Evolutionary conservation across 2,329 filamentous ascomycete genomes (phyloP).

Genomic region (Aureobasidium sp.): DNA sequence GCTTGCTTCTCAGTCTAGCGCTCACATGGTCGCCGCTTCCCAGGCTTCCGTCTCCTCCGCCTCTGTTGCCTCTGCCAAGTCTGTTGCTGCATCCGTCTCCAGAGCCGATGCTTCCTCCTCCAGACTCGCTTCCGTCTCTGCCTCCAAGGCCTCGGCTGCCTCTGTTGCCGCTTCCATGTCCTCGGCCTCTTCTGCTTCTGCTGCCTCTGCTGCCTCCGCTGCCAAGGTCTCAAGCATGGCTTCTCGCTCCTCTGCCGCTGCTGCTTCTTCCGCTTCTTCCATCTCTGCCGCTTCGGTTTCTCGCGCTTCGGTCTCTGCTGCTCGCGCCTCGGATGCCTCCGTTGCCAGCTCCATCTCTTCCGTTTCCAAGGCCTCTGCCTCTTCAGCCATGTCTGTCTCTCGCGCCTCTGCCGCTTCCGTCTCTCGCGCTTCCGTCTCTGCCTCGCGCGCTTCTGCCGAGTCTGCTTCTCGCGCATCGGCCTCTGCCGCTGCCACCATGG

Average conservation of each 20-base stretch:
- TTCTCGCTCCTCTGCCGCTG: not conserved
- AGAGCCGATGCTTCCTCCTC: not conserved
- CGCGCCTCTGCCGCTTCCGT: not conserved
- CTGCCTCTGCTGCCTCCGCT: not conserved
- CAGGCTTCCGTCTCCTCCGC: slow-evolving; percentile 4
- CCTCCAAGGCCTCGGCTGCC: slow-evolving; percentile 13
- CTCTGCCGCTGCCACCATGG: not conserved
- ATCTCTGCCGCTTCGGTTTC: slow-evolving; percentile 1
- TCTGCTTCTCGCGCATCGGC: slow-evolving; percentile 7
- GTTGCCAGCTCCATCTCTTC: not conserved
- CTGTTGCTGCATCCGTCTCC: not conserved
- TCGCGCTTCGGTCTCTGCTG: slow-evolving; percentile 9
- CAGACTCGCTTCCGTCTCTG: slow-evolving; percentile 6
- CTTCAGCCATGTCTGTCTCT: not conserved
- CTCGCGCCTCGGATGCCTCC: not conserved
- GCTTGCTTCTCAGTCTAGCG: slow-evolving; percentile 2
- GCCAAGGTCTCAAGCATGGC: slow-evolving; percentile 3
- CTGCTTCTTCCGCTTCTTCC: not conserved
- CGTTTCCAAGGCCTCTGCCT: slow-evolving; percentile 6
- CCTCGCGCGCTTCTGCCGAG: not conserved
- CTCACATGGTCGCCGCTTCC: not conserved
- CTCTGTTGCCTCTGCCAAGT: slow-evolving; percentile 9
- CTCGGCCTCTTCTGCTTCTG: not conserved
- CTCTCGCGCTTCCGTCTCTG: slow-evolving; percentile 5
- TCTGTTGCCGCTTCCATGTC: slow-evolving; percentile 10